These are phyloP conservation scores for Gynandropsis gynandra DNA, from an alignment of 345 rosid species.

Conservation along the genomic window DNA sequence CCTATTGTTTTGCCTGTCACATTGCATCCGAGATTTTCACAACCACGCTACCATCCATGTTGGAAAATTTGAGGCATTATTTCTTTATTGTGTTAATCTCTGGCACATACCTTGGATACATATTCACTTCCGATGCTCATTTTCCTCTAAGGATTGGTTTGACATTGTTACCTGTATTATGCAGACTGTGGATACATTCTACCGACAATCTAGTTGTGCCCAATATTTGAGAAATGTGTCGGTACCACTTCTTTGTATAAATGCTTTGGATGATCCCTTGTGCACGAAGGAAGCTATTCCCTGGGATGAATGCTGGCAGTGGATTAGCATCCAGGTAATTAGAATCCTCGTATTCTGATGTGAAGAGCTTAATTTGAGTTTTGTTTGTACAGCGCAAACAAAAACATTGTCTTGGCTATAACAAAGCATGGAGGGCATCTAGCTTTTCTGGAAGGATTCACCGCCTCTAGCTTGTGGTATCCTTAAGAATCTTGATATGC, in stretches of 20 bases:
- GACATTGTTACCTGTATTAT: too few species aligned
- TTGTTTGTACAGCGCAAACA: slow-evolving; percentile 51
- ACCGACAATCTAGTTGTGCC: slow-evolving; percentile 74
- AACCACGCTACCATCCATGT: slow-evolving; percentile 70
- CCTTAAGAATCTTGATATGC: not conserved
- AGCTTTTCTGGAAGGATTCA: slow-evolving; percentile 79
- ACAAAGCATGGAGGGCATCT: slow-evolving; percentile 80
- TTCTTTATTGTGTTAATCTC: slow-evolving; percentile 5
- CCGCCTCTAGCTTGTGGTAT: slow-evolving; percentile 62
- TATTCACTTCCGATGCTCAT: slow-evolving; percentile 6
- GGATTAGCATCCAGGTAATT: not conserved
- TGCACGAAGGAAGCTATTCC: slow-evolving; percentile 93
- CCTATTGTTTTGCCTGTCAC: slow-evolving; percentile 43
- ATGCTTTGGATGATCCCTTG: slow-evolving; percentile 87
- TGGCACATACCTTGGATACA: too few species aligned
- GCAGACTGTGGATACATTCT: slow-evolving; percentile 83
- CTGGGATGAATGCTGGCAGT: slow-evolving; percentile 95
- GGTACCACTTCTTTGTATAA: slow-evolving; percentile 74
- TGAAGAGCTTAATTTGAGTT: slow-evolving; percentile 16
- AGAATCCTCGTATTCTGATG: slow-evolving; percentile 3
- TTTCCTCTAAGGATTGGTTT: too few species aligned
- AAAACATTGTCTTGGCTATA: slow-evolving; percentile 70
- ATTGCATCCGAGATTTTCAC: slow-evolving; percentile 81
- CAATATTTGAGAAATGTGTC: slow-evolving; percentile 53
- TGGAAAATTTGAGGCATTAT: slow-evolving; percentile 79